phyloP scores from a whole-genome alignment of 2,329 filamentous ascomycete species.

The Monilinia fructigena region DNA sequence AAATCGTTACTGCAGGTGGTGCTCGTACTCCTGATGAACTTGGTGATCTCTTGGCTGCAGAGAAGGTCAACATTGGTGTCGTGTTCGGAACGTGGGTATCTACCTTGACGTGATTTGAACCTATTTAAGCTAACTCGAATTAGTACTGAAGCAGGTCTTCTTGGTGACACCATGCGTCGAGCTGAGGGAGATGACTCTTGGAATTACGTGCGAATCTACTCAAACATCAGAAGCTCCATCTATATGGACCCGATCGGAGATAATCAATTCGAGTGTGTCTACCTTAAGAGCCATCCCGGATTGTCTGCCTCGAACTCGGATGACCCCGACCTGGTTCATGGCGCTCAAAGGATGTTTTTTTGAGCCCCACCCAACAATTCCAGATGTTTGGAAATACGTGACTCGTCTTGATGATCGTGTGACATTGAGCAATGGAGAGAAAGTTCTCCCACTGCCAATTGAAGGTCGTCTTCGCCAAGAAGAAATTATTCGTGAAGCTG shows the following conservation, averaged over 20 bases:
- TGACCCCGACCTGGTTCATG: conserved; percentile 46
- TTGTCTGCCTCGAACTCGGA: conserved; percentile 44
- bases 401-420: conserved; percentile 48
- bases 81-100: conserved; percentile 49
- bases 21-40: conserved; percentile 59
- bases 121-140: conserved; percentile 1
- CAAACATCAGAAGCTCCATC: conserved; percentile 27
- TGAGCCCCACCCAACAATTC: conserved; percentile 44
- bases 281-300: conserved; percentile 44
- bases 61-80: conserved; percentile 54
- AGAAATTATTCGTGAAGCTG: conserved; percentile 52
- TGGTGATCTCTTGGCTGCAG: conserved; percentile 51
- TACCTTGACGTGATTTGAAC: neutral
- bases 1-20: conserved; percentile 56
- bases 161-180: conserved; percentile 57
- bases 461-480: conserved; percentile 56
- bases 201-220: conserved; percentile 53
- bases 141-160: conserved; percentile 56
- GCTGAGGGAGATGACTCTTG: conserved; percentile 53
- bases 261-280: conserved; percentile 35
- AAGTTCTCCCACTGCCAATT: conserved; percentile 47
- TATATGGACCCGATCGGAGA: conserved; percentile 36
- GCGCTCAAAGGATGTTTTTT: conserved; percentile 49
- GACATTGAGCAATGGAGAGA: conserved; percentile 50
- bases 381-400: conserved; percentile 48